Base-by-base conservation (phyloP, 352 stramenopile species). In the Phytophthora pisi region DNA sequence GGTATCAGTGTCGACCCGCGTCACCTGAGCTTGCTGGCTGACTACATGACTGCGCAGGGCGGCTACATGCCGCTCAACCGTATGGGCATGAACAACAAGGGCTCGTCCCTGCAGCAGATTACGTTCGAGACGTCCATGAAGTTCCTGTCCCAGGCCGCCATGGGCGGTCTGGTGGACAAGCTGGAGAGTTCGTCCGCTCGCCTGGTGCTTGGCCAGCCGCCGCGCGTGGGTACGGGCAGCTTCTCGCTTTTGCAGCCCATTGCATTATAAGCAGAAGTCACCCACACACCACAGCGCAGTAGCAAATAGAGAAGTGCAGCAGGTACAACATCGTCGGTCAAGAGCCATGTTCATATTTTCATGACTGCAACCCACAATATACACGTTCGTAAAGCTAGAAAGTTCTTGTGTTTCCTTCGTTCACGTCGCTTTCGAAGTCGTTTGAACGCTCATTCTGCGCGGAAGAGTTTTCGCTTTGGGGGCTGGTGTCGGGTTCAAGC, bases 71-170 rank as follows among this genome's bases (percentile, higher is more conserved):
- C 97, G 26, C 95, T 99, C 78, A 99, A 99, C 86, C 92, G 98
- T 55, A 97, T 93, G 58, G 97, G 97, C 59, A 99, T 99, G 95
- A 87, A 89, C 56, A 88, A 98, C 68, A 96, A 97, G 70, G 94
- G 92, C 56, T 99, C 95, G 34, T 89, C 97, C 23, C 98, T 99
- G 72, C 88, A 99, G 72, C 97, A 99, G 81, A 99, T 99, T 91
- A 99, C 96, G 79, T 99, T 99, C 79, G 98, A 99, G 84, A 99
- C 98, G 40, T 99, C 98, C 26, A 98, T 98, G 66, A 96, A 98
- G 40, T 99, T 99, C 77, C 82, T 99, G 61, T 98, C 96, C 9
- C 83, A 98, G 60, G 97, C 98, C 23, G 97, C 98, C 46, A 68
- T 99, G 13, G 88, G 92, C 51, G 87, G 89, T 24, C 72, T 95